Base-by-base conservation (phyloP, 1,139 yeast genomes). In the Candida smagusa region DNA sequence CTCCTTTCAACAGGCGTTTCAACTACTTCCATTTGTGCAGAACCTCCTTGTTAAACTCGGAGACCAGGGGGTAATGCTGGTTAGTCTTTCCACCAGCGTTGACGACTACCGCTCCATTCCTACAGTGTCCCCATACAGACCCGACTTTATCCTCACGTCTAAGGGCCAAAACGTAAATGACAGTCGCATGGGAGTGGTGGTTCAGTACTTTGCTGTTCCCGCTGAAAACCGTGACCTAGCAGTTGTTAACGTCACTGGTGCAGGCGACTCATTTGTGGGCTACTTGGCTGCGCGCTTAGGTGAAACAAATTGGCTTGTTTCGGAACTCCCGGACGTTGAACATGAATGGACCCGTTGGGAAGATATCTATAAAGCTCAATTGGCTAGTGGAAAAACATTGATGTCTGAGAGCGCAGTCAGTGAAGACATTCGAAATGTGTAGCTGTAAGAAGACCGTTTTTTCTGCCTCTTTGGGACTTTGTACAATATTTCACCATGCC, bases 251-350 rank as follows among this genome's bases (percentile, higher is more conserved):
- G 86, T 84, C 19, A 77, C 85, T 2, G 88, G 94, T 1, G 84
- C 89, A 0, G 88, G 88, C 3, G 94, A 86, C 55, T 74, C 90
- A 0, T 67, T 86, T 32, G 67, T 74, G 22, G 89, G 89, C 1
- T 72, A 63, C 37, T 44, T 80, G 33, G 49, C 58, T 7, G 56
- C 68, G 1, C 47, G 53, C 22, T 43, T 71, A 30, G 44, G 56
- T 30, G 41, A 43, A 7, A 35, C 41, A 4, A 41, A 49, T 25
- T 65, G 68, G 68, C 44, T 62, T 16, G 38, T 36, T 2, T 33
- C 56, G 4, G 58, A 54, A 30, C 36, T 65, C 12, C 35, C 42
- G 22, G 36, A 54, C 27, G 52, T 55, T 30, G 66, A 63, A 40
- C 56, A 60, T 43, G 63, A 59, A 50, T 58, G 65, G 65, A 39